Conservation (phyloP, 139 green algal genomes). For the Chlorella sorokiniana region DNA sequence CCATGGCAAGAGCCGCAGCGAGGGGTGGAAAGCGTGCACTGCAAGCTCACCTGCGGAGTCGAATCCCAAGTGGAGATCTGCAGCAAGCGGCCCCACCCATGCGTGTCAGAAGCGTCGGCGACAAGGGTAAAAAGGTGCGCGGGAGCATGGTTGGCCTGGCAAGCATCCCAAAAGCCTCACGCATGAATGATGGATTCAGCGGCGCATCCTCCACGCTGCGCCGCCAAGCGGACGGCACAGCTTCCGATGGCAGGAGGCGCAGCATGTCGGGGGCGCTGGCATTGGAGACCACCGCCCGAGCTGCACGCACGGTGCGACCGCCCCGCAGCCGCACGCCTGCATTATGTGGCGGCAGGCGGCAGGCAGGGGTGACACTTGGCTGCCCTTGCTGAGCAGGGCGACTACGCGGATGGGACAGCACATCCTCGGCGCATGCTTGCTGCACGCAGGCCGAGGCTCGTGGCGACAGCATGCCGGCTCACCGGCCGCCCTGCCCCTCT, state of each 20-base stretch:
- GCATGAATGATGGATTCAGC: constrained; percentile 92
- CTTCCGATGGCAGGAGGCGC: constrained; percentile 70
- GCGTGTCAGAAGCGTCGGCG: too few relatives aligned
- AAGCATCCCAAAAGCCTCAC: too few relatives aligned
- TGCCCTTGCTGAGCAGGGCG: too few relatives aligned
- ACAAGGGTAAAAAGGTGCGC: too few relatives aligned
- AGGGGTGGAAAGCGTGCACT: too few relatives aligned
- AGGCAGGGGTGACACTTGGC: background rate
- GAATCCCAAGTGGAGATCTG: constrained; percentile 95
- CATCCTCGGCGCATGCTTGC: too few relatives aligned
- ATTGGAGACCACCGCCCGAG: constrained; percentile 84
- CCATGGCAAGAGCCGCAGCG: too few relatives aligned
- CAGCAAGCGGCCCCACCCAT: too few relatives aligned
- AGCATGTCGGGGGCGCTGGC: constrained; percentile 89
- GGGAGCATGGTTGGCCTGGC: too few relatives aligned
- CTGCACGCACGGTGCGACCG: constrained; percentile 37
- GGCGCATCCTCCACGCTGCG: constrained; percentile 55
- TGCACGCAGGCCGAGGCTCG: too few relatives aligned
- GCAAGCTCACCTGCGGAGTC: constrained; percentile 67
- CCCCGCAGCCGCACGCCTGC: constrained; percentile 27
- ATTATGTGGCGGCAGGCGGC: background rate
- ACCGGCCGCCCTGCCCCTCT: constrained; percentile 59
- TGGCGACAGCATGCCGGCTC: constrained; percentile 37
- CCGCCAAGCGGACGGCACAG: constrained; percentile 54
- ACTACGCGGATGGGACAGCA: too few relatives aligned